A percentile compares a stretch with the other conserved stretches of the same genome.
Evolutionary conservation across 495 filamentous ascomycete genomes (phyloP).

Genomic region (Tirmania nivea): DNA sequence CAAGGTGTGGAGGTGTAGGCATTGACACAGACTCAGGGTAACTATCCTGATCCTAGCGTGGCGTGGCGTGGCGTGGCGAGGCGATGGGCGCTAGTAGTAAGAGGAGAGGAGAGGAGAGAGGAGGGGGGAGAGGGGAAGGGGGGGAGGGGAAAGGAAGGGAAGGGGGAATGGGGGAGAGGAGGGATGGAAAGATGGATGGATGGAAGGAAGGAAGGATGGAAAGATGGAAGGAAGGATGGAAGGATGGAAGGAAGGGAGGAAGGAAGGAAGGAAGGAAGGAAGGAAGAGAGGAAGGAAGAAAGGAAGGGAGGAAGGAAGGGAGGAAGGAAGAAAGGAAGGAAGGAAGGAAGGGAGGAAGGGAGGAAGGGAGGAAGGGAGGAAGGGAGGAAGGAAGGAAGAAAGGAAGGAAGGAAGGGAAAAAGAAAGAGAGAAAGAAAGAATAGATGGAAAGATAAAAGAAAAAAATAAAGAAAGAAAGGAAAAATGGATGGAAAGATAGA

Average conservation of each 20-base stretch:
- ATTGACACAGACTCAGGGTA: no score
- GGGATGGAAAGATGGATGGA: no score
- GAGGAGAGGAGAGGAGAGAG: background rate
- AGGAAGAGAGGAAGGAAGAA: conserved; percentile 1
- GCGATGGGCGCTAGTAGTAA: no score
- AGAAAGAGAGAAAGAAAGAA: background rate
- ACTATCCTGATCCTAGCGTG: no score
- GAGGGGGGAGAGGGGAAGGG: background rate
- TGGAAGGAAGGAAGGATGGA: no score
- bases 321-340: conserved; percentile 2
- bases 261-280: conserved; percentile 1
- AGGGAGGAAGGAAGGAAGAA: conserved; percentile 3
- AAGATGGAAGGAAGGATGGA: no score
- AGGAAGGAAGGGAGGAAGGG: conserved; percentile 3
- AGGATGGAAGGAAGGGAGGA: background rate
- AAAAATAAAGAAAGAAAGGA: no score
- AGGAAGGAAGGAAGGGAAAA: background rate
- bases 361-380: conserved; percentile 4
- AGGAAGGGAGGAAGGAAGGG: conserved; percentile 1
- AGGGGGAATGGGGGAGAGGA: no score
- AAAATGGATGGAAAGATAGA: no score
- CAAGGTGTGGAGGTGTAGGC: no score
- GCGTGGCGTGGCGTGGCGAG: no score
- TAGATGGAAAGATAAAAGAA: background rate
- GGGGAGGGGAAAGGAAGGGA: background rate